Percentiles rank a stretch among this genome's conserved stretches.
phyloP scores from a whole-genome alignment of 805 yeast genomes.

The Pichia phayaonensis region DNA sequence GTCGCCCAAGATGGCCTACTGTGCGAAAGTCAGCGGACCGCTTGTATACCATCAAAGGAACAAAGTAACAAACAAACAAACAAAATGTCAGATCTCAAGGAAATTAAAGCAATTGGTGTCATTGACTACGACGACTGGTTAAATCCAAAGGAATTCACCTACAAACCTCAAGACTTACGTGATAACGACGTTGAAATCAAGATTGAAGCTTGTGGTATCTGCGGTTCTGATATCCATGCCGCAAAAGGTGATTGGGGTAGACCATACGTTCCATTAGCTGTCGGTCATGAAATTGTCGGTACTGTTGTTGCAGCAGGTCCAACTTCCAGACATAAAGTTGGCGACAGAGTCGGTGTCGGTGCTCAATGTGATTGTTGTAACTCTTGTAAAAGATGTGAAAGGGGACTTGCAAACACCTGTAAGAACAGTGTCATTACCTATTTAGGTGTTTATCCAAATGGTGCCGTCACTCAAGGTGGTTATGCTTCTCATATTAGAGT shows the following conservation, averaged over 20 bases:
- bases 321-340: constrained; percentile 30
- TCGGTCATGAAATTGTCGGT: constrained; percentile 47
- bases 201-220: constrained; percentile 41
- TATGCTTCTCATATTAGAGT: constrained; percentile 40
- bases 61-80: not conserved
- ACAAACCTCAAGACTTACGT: constrained; percentile 13
- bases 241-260: constrained; percentile 26
- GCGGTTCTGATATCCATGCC: constrained; percentile 45
- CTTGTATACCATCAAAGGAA: too few species aligned
- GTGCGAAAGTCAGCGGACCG: too few species aligned
- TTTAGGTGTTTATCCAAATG: constrained; percentile 36
- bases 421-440: constrained; percentile 42
- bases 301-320: constrained; percentile 34
- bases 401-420: constrained; percentile 43
- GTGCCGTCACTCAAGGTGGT: constrained; percentile 40
- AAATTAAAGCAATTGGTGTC: constrained; percentile 16
- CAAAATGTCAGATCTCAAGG: not conserved
- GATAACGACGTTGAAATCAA: too few species aligned
- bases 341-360: too few species aligned
- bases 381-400: constrained; percentile 32
- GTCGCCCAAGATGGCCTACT: too few species aligned
- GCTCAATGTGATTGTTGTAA: constrained; percentile 34
- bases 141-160: constrained; percentile 15
- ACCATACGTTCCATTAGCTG: constrained; percentile 18
- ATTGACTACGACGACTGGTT: constrained; percentile 12